Conservation (phyloP, 257 asterid species). For the Ilex asprella region DNA sequence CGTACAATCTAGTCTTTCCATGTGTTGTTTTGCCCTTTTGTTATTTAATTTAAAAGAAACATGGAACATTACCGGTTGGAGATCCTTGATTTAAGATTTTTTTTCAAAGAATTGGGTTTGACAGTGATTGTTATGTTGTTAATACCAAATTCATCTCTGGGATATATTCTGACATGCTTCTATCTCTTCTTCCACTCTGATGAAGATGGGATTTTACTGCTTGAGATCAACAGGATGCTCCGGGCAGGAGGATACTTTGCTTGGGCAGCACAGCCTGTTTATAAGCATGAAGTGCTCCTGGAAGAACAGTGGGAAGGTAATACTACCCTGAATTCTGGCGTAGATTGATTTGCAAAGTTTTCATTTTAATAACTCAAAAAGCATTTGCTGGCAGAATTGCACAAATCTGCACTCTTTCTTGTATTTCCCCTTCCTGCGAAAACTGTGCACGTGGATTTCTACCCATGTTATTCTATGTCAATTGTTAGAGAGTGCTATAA, state of each 20-base stretch:
- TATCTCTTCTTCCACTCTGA: constrained; percentile 9
- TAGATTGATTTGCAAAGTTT: not conserved
- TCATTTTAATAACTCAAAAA: too few species aligned
- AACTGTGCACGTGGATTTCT: not conserved
- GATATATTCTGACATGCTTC: constrained; percentile 5
- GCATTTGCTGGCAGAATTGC: not conserved
- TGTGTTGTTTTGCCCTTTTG: constrained; percentile 2
- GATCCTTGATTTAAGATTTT: not conserved
- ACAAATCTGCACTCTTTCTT: not conserved
- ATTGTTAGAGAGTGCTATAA: constrained; percentile 4
- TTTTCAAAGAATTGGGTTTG: not conserved
- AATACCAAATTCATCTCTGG: not conserved
- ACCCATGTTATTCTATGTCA: not conserved
- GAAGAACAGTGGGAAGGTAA: constrained; percentile 96
- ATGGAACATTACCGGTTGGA: not conserved
- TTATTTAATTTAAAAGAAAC: not conserved
- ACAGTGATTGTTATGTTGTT: not conserved
- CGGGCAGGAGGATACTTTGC: constrained; percentile 94
- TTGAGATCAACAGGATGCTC: constrained; percentile 92
- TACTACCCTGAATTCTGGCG: not conserved
- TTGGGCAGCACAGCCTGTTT: constrained; percentile 98
- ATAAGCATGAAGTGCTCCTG: constrained; percentile 75
- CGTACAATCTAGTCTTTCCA: not conserved
- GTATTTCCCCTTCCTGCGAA: not conserved
- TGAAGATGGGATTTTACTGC: constrained; percentile 86